Percentiles rank a stretch among this genome's conserved stretches.
Evolutionary conservation across 371 early-diverging fungal genomes (phyloP).

Genomic region (Mucor racemosus): DNA sequence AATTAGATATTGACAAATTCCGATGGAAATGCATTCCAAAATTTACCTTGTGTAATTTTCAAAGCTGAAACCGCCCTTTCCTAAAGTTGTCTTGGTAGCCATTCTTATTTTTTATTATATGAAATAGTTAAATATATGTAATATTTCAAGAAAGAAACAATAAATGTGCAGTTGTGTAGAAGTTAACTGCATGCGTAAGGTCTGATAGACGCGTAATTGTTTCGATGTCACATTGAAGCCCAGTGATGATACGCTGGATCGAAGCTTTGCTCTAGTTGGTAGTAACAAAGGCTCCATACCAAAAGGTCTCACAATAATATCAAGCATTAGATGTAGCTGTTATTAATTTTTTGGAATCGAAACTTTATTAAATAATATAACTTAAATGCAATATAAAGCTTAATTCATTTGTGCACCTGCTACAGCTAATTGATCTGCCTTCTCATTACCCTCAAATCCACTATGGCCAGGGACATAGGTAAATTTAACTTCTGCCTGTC

Average conservation of each 20-base stretch:
- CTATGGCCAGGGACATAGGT: conserved; percentile 68
- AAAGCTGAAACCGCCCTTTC: conserved; percentile 82
- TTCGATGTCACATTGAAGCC: conserved; percentile 14
- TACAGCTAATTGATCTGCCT: conserved; percentile 73
- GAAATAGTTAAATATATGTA: neutral
- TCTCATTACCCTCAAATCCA: conserved; percentile 75
- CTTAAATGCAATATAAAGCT: no score
- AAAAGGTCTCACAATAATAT: neutral
- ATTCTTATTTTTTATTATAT: conserved; percentile 22
- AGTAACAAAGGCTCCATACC: neutral
- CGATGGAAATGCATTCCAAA: neutral
- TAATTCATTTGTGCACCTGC: conserved; percentile 47
- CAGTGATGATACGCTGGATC: neutral
- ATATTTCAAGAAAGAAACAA: conserved; percentile 2
- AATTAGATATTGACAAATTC: neutral
- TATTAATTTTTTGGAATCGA: neutral
- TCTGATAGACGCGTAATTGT: conserved; percentile 13
- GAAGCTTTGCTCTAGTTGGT: no score
- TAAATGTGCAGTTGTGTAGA: neutral
- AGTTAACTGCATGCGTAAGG: conserved; percentile 14
- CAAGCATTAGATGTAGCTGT: neutral
- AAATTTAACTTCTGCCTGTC: conserved; percentile 49
- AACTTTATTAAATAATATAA: no score
- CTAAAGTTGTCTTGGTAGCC: conserved; percentile 40
- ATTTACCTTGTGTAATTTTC: conserved; percentile 81